A percentile compares a stretch with the other conserved stretches of the same genome.
These are phyloP conservation scores for Calonectria henricotiae DNA, from an alignment of 2,329 filamentous ascomycete species.

Conservation along the genomic window DNA sequence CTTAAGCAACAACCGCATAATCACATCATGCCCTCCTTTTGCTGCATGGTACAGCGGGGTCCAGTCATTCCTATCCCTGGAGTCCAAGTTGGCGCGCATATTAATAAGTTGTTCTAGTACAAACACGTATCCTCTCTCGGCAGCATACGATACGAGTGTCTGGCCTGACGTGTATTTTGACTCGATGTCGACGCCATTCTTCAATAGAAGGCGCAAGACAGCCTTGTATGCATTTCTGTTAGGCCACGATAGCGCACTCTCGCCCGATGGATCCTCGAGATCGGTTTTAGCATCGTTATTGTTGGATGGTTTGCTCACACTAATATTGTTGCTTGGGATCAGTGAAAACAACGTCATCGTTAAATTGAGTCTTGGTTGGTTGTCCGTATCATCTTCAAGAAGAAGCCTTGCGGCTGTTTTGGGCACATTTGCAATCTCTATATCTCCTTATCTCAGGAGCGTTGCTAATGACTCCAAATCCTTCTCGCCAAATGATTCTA, in stretches of 20 bases:
- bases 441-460: neutral
- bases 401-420: neutral
- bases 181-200: neutral
- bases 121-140: neutral
- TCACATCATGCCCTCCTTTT: neutral
- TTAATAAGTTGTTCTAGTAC: neutral
- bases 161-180: neutral
- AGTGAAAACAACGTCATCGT: neutral
- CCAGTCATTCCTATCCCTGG: neutral
- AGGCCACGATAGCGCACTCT: neutral
- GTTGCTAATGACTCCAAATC: neutral
- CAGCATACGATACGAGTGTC: neutral
- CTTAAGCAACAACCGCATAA: neutral
- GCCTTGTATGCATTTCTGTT: neutral
- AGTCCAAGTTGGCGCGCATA: neutral
- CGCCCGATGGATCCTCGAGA: neutral
- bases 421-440: neutral
- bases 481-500: neutral
- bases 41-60: neutral
- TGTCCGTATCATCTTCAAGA: neutral
- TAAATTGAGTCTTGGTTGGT: neutral
- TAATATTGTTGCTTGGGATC: neutral
- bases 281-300: neutral
- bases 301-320: neutral
- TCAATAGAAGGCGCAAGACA: neutral